Base-by-base conservation (phyloP, 176 grass and related monocot species). In the Aegilops longissima region DNA sequence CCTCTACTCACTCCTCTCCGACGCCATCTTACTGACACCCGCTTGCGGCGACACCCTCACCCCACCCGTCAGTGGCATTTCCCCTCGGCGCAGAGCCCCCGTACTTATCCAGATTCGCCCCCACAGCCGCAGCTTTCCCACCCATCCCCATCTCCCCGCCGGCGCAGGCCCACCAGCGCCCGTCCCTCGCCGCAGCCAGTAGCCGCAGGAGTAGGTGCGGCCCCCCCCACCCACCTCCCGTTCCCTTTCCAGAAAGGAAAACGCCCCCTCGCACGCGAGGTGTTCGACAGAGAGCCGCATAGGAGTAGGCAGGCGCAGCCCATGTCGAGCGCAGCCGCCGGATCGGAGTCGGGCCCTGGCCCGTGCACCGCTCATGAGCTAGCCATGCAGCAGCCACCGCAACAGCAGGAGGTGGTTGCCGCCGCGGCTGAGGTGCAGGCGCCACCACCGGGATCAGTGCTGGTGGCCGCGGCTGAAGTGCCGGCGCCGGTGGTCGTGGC, bases 301-400 rank as follows among this genome's bases (percentile, higher is more conserved):
- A 75, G 59, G 69, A 44, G 69, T 8, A 21, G 54, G 51, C 20
- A 42, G 45, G 39, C 61, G 56, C 49, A 77, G 54, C 18, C 52
- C 76, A 91, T 91, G 90, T 85, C 86, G 82, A 82, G 70, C 86
- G 81, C 61, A 71, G 82, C 27, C 11, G 76, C 44, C 49, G 76
- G 68, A 81, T 84, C 81, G 35, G 85, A 62, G 36, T 49, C 89
- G 27, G 5, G 67, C 16, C 24, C 29, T n/a, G 52, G 63, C 52
- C 52, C 63, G 63, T 20, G 9, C 17, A 29, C 49, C 51, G 49
- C 14, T 9, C 23, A 21, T 9, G 80, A 83, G 47, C 64, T 17
- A 5, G 33, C 78, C 36, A 17, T 16, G 70, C 34, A 71, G 61
- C 29, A 70, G 9, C 67, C 61, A 17, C 34, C 12, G 80, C 80